Evolutionary conservation across 2,329 filamentous ascomycete genomes (phyloP), one percentile per base, ranked within the genome.

Genomic region (Lasiodiplodia citricola): DNA sequence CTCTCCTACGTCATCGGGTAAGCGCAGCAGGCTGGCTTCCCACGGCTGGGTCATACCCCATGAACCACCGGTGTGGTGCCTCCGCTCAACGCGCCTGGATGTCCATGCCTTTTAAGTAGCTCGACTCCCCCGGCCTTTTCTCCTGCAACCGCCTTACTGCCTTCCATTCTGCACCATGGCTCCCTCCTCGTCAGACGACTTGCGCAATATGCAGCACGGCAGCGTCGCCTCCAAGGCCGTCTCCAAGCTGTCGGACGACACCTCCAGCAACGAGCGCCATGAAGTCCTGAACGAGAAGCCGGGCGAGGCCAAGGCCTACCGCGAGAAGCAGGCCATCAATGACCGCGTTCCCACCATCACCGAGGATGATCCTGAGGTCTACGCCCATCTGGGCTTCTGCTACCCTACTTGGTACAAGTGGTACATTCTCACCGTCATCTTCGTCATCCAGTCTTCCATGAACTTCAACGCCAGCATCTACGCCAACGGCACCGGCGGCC

Each of bases 391-490:
- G 1, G 85, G 80, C 11, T 83, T 81, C 72, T 73, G 74, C 23
- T 87, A 81, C 73, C 75, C 84, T 0, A 73, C 74, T 4, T 78
- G 76, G 78, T 85, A 84, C 72, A 87, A 87, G 74, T 86, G 83
- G 86, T 76, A 76, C 69, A 84, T 86, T 65, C 79, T 87, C 44
- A 77, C 76, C 31, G 79, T 84, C 70, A 84, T 87, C 72, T 86
- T 87, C 75, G 75, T 83, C 50, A 83, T 87, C 10, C 85, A 87
- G 70, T 82, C 84, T 28, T 83, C 80, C 18, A 86, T 86, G 80
- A 87, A 87, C 74, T 83, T 85, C 73, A 87, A 87, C 72, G 83
- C 85, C 0, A 83, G 83, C 10, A 79, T 86, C 65, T 87, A 84
- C 70, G 80, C 83, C 25, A 86, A 83, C 67, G 83, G 76, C 3